phyloP scores from a whole-genome alignment of 2,329 filamentous ascomycete genomes.

The Magnaporthiopsis incrustans region DNA sequence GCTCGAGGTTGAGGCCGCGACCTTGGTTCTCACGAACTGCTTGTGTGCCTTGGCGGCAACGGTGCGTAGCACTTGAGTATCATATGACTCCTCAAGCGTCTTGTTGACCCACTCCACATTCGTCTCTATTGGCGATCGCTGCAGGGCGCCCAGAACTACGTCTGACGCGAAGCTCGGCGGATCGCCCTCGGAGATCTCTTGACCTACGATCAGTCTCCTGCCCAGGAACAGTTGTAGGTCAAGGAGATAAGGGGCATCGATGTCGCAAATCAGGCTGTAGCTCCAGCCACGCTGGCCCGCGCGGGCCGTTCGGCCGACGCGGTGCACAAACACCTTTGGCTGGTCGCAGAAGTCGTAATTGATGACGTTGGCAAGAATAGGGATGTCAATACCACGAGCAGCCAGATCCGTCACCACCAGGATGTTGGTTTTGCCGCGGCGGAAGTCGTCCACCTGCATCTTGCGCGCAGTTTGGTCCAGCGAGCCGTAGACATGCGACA shows the following conservation, averaged over 20 bases:
- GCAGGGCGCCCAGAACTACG: constrained; percentile 71
- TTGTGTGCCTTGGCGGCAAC: constrained; percentile 87
- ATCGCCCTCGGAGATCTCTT: constrained; percentile 44
- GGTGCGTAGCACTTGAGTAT: constrained; percentile 60
- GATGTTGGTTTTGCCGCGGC: constrained; percentile 76
- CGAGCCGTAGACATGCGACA: constrained; percentile 91
- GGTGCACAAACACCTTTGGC: constrained; percentile 92
- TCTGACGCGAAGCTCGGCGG: constrained; percentile 68
- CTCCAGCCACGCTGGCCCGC: constrained; percentile 90
- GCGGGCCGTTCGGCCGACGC: constrained; percentile 90
- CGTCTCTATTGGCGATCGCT: constrained; percentile 64
- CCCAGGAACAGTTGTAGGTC: constrained; percentile 93
- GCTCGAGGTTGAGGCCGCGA: constrained; percentile 83
- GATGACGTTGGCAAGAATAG: constrained; percentile 90
- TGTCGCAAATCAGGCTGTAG: constrained; percentile 83
- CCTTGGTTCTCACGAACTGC: constrained; percentile 82
- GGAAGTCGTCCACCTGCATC: constrained; percentile 85
- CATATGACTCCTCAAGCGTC: constrained; percentile 64
- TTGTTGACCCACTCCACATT: constrained; percentile 80
- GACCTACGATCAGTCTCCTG: constrained; percentile 71
- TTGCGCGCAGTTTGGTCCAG: constrained; percentile 90
- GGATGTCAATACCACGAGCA: constrained; percentile 95
- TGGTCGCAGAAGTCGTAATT: constrained; percentile 98
- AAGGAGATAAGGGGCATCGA: constrained; percentile 84
- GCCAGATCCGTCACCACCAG: constrained; percentile 95